phyloP scores from a whole-genome alignment of 805 yeast genomes.

The Lachancea sp. region DNA sequence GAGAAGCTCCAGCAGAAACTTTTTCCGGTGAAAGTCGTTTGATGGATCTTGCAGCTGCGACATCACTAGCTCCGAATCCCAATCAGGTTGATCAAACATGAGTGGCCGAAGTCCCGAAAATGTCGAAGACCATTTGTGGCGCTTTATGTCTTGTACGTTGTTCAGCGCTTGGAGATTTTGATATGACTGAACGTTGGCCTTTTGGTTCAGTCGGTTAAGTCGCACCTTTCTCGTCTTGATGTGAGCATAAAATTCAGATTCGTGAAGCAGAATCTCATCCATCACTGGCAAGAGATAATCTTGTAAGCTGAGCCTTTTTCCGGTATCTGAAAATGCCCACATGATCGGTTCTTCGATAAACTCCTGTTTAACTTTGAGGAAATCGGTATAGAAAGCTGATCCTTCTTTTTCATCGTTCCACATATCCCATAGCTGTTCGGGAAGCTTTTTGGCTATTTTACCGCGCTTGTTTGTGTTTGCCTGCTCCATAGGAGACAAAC shows the following conservation, averaged over 20 bases:
- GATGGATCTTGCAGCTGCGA: constrained; percentile 2
- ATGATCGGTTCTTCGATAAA: constrained; percentile 6
- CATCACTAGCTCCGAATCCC: constrained; percentile 15
- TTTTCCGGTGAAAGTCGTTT: constrained; percentile 25
- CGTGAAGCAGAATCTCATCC: constrained; percentile 9
- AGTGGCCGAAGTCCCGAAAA: constrained; percentile 5
- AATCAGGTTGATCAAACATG: constrained; percentile 18
- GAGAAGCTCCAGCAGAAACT: constrained; percentile 23
- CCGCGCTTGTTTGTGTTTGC: constrained; percentile 9
- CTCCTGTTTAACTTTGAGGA: neutral
- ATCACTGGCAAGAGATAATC: constrained; percentile 5
- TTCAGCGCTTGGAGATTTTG: neutral
- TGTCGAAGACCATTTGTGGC: neutral
- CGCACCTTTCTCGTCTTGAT: constrained; percentile 5
- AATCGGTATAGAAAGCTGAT: constrained; percentile 1
- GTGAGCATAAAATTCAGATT: constrained; percentile 5
- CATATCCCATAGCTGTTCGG: constrained; percentile 7
- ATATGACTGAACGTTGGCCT: neutral
- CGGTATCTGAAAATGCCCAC: constrained; percentile 7
- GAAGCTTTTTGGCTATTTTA: constrained; percentile 3
- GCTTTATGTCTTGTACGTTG: neutral
- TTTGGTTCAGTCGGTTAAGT: neutral
- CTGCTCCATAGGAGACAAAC: constrained; percentile 6
- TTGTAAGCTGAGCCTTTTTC: constrained; percentile 4
- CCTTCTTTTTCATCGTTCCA: neutral